Percentiles rank a stretch among this genome's conserved stretches.
Conservation (phyloP, 345 rosid genomes). For the Camelina neglecta region DNA sequence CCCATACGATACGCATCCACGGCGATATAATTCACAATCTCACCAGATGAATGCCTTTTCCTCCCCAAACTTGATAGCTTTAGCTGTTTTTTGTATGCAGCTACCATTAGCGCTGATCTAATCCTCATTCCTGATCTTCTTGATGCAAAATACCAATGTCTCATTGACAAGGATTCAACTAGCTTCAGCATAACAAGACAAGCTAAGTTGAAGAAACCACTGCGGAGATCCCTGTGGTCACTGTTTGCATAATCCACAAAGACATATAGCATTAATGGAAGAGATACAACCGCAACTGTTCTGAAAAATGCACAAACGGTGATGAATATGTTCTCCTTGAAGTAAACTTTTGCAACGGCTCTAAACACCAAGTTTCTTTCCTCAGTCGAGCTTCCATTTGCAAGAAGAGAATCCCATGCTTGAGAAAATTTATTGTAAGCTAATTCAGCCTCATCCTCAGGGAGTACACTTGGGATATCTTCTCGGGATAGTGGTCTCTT, state of each 20-base stretch:
- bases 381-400: conserved; percentile 38
- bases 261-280: conserved; percentile 67
- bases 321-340: conserved; percentile 57
- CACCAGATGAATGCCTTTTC: conserved; percentile 71
- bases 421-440: conserved; percentile 59
- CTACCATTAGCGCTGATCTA: conserved; percentile 77
- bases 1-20: conserved; percentile 88
- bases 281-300: conserved; percentile 54
- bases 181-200: conserved; percentile 55
- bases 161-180: conserved; percentile 70
- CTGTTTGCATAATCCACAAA: conserved; percentile 63
- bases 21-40: conserved; percentile 73
- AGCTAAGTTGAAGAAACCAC: conserved; percentile 61
- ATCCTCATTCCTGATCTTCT: conserved; percentile 78
- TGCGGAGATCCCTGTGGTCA: conserved; percentile 44
- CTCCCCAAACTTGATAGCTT: conserved; percentile 71
- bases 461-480: conserved; percentile 64
- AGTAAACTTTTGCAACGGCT: conserved; percentile 56
- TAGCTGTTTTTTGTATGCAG: conserved; percentile 65
- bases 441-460: conserved; percentile 61
- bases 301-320: conserved; percentile 58
- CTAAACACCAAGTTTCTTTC: conserved; percentile 54
- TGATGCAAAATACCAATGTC: conserved; percentile 69
- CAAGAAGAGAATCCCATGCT: conserved; percentile 53
- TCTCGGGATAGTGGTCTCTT: conserved; percentile 57